Base-by-base conservation (phyloP, 257 asterid genomes). In the Lantana camara region DNA sequence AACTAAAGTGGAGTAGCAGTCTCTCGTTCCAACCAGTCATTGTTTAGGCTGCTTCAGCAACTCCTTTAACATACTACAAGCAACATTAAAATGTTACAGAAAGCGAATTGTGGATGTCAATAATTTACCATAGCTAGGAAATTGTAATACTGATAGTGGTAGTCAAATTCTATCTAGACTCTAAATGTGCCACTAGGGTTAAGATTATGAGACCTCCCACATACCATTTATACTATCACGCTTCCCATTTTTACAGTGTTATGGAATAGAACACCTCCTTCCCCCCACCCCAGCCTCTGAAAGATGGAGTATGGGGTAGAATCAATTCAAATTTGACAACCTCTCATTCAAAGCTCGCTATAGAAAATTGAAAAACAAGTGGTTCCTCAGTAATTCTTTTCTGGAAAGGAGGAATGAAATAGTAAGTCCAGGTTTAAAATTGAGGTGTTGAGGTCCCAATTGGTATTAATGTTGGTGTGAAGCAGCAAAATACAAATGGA, bases 1-100 rank as follows among this genome's bases (percentile, higher is more conserved):
- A 85, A 70, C 96, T 77, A 51, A 94, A 73, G 75, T 94, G 96
- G 74, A 94, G 70, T 68, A 94, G 95, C 68, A 94, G 78, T 73
- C 89, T 79, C 48, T 88, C 96, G 57, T 78, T 82, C 69, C 71
- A 64, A 74, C 71, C 89, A 84, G 74, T 70, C 71, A 83, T 83
- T 62, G 79, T 16, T 29, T 71, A 70, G 30, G 90, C 77, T 23
- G 88, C 99, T 78, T 83, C 88, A 38, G 95, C 82, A 83, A 90
- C 95, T 68, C 83, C 95, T 75, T 75, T 83, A 15, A 87, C 89
- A 64, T 91, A 82, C 98, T 94, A 84, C 54, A 79, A 71, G 70
- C 70, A 58, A 44, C 63, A 59, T 37, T n/a, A 45, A 29, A 60
- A 51, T 58, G 57, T 20, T 16, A 60, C 17, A 35, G 8, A 68